Evolutionary conservation across 2,329 filamentous ascomycete species (phyloP).

Genomic region (Tolypocladium tundrense): DNA sequence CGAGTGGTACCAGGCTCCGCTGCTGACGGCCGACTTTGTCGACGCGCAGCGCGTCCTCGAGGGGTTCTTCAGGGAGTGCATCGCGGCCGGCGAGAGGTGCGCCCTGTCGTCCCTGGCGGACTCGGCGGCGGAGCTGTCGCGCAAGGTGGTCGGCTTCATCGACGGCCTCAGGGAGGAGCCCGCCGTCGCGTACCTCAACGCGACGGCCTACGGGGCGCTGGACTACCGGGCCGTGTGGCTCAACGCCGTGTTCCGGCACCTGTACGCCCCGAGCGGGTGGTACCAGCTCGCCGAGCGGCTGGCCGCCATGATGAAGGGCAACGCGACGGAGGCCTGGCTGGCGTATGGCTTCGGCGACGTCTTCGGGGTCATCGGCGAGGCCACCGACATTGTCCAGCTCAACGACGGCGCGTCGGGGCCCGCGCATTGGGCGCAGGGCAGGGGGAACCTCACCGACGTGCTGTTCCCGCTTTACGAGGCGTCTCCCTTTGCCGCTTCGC

Average conservation of each 20-base stretch:
- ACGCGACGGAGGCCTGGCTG: constrained; percentile 26
- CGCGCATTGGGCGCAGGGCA: constrained; percentile 20
- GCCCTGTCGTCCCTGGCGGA: constrained; percentile 25
- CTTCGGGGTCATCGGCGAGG: constrained; percentile 12
- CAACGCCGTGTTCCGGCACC: constrained; percentile 24
- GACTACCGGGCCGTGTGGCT: constrained; percentile 24
- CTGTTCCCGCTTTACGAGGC: constrained; percentile 21
- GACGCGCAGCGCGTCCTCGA: constrained; percentile 19
- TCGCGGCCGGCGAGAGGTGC: constrained; percentile 34
- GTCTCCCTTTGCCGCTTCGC: constrained; percentile 18
- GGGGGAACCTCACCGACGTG: constrained; percentile 20
- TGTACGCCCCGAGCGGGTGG: constrained; percentile 29
- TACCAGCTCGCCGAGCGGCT: constrained; percentile 22
- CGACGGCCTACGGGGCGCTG: constrained; percentile 25
- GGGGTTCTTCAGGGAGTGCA: constrained; percentile 24
- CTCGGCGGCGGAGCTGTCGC: constrained; percentile 22
- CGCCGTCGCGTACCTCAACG: constrained; percentile 31
- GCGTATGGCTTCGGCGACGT: constrained; percentile 16
- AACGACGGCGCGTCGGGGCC: constrained; percentile 16
- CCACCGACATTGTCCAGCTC: constrained; percentile 12
- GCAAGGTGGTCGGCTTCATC: constrained; percentile 21
- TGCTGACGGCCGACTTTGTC: constrained; percentile 14
- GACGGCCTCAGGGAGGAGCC: constrained; percentile 25
- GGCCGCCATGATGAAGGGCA: constrained; percentile 24
- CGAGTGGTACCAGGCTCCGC: constrained; percentile 18